Base-by-base conservation (phyloP, 768 basidiomycete genomes). In the Auricularia sp. region DNA sequence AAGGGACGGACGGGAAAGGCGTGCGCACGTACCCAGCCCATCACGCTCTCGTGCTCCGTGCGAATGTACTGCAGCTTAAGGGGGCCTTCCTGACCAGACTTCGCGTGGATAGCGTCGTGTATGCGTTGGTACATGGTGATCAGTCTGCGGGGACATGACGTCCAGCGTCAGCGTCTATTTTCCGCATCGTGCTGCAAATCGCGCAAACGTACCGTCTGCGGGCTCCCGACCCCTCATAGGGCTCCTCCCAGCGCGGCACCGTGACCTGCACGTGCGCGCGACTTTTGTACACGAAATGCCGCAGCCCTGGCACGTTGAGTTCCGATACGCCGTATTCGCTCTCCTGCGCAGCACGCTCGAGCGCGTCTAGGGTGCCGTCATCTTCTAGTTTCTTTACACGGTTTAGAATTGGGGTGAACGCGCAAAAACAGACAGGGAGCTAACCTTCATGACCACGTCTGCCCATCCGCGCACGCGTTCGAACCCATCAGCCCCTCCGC, bases 281-380 rank as follows among this genome's bases (percentile, higher is more conserved):
- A 10, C 91, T 92, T 77, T 98, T 98, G 80, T 98, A 98, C 61
- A 98, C 77, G 72, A 98, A 99, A 74, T 99, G 97, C 36, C 92
- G 84, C 35, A 98, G 76, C 2, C 94, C 94, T 3, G 93, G 93
- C 68, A 96, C 88, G n/a, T 85, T 85, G 11, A 98, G 76, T 64
- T 90, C 87, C 2, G 85, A 85, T 64, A 87, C 83, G 6, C 83
- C 80, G 70, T 91, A 92, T 61, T 84, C 81, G 5, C 86, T 87
- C 47, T 80, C 39, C 71, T 62, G 83, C 77, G 54, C 80, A 73
- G 36, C 73, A 69, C 65, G 83, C 64, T 82, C 77, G 24, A 82
- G 70, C 58, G 69, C 68, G 42, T 33, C 34, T 10, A 81, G 72
- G 2, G 81, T 80, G 37, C 87, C 85, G 54, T 87, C 88, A 7